A percentile compares a stretch with the other conserved stretches of the same genome.
Evolutionary conservation across 306 rosid genomes (phyloP).

Genomic region (Cajanus cajan): DNA sequence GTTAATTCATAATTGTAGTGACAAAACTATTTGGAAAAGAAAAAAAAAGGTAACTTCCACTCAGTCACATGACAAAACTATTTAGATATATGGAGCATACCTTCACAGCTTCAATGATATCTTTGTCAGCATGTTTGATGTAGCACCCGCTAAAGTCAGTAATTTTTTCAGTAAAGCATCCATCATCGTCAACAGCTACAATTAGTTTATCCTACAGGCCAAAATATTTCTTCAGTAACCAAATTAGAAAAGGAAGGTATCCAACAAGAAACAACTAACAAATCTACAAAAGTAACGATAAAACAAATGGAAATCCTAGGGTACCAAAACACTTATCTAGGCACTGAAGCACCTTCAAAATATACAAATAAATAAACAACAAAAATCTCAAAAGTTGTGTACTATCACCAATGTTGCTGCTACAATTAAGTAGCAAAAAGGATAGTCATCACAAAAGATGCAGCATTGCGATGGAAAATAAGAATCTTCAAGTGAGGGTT

Average conservation of each 20-base stretch:
- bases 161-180: conserved; percentile 78
- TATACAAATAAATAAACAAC: neutral
- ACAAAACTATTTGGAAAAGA: neutral
- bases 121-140: conserved; percentile 88
- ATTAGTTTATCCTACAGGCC: conserved; percentile 67
- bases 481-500: neutral
- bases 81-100: conserved; percentile 32
- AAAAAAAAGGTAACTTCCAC: neutral
- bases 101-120: conserved; percentile 83
- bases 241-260: neutral
- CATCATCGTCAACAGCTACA: conserved; percentile 98
- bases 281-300: neutral
- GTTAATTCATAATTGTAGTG: neutral
- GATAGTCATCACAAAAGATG: conserved; percentile 13
- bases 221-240: conserved; percentile 5
- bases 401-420: neutral
- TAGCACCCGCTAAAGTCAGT: conserved; percentile 72
- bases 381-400: neutral
- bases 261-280: neutral
- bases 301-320: conserved; percentile 3
- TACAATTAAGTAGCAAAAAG: neutral
- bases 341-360: conserved; percentile 7
- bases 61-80: neutral
- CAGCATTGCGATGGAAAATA: neutral
- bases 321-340: neutral